Evolutionary conservation across 768 basidiomycete genomes (phyloP), one percentile per base, ranked within the genome.

Genomic region (Amanita thiersii): DNA sequence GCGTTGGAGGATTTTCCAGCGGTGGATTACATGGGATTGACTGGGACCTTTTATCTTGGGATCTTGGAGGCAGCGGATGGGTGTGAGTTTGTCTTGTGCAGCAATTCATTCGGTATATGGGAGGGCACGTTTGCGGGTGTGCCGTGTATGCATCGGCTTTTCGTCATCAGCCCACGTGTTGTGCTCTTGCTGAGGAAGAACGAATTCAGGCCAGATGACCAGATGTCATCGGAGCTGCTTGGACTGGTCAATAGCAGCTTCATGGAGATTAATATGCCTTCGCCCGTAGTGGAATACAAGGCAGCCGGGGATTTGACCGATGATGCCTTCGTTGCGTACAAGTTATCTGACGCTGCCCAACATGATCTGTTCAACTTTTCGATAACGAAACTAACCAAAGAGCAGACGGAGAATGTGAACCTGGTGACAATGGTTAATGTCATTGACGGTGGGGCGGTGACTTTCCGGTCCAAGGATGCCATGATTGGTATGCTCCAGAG

Each of bases 111-210:
- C 34, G 58, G 64, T 1, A 43, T 63, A 2, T 55, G 57, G 58
- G 65, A 66, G 43, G 65, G 65, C 15, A 34, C 44, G 21, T 43
- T 59, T 5, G 41, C 32, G 31, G 52, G 49, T 32, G 40, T 5
- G 5, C 48, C 47, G 29, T 43, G 49, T 18, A 49, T 59, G 19
- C 64, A 63, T 37, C 47, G 51, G 12, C 12, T 66, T n/a, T 62
- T 57, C 43, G 50, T 65, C 37, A 41, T 66, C 50, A 63, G 61
- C 52, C 63, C 65, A 29, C 55, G 54, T 19, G 45, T 64, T 37
- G 57, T 53, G 23, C 47, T 63, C 20, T 50, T 64, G 39, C 47
- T 65, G 32, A 51, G 56, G 44, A 45, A 41, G 31, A 52, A 43
- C 19, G 35, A 10, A 47, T 48, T 25, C 53, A 40, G 15, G 41